Conservation (phyloP, 75 land plant species). For the Chamaecyparis obtusa region DNA sequence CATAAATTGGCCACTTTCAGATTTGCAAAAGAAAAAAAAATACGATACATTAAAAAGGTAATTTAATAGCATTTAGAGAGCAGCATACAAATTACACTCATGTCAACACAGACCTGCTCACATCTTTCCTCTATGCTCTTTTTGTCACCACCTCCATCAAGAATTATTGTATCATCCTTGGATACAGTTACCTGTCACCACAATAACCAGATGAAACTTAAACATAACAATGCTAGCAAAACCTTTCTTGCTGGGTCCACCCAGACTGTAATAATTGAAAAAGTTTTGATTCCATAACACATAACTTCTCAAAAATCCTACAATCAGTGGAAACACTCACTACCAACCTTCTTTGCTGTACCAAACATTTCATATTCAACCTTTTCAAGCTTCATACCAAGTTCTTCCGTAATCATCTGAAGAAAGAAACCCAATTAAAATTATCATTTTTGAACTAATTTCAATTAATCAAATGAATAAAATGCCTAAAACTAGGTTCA, state of each 20-base stretch:
- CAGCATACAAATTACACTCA: neutral
- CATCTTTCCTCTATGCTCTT: conserved; percentile 84
- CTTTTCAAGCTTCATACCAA: conserved; percentile 59
- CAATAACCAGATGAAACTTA: conserved; percentile 1
- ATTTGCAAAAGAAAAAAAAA: neutral
- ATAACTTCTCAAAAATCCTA: neutral
- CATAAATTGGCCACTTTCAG: neutral
- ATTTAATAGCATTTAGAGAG: neutral
- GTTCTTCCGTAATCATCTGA: conserved; percentile 74
- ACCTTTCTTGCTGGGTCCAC: neutral
- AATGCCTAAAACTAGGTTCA: neutral
- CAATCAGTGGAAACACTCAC: neutral
- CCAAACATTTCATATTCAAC: conserved; percentile 53
- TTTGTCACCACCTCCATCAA: conserved; percentile 90
- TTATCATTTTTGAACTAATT: neutral
- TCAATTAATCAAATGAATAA: neutral
- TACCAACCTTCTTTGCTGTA: conserved; percentile 74
- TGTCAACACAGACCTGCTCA: conserved; percentile 61
- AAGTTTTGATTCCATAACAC: neutral
- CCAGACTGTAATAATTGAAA: neutral
- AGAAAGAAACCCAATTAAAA: neutral
- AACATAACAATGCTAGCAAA: conserved; percentile 3
- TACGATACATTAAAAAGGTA: neutral
- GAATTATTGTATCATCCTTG: conserved; percentile 86
- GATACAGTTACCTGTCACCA: conserved; percentile 69